A percentile compares a stretch with the other conserved stretches of the same genome.
Conservation (phyloP, 805 yeast species). For the Suhomyces tanzawaensis region DNA sequence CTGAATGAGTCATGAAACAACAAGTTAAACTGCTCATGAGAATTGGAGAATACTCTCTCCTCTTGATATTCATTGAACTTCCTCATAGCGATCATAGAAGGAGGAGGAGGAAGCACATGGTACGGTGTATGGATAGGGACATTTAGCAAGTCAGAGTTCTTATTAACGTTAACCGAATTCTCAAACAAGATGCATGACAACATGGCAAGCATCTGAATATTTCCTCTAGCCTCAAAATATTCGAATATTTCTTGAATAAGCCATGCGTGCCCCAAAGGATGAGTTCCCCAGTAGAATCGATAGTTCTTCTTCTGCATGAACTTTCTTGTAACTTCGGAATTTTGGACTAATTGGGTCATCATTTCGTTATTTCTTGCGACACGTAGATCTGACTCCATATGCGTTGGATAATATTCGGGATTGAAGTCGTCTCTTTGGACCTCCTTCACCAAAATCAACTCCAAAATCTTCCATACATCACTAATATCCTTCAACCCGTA, state of each 20-base stretch:
- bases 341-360: constrained; percentile 9
- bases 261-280: constrained; percentile 73
- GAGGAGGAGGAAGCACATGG: constrained; percentile 31
- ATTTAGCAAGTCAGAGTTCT: constrained; percentile 20
- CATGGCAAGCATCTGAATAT: constrained; percentile 90
- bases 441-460: constrained; percentile 45
- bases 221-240: constrained; percentile 61
- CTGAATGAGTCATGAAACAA: constrained; percentile 6
- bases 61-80: constrained; percentile 10
- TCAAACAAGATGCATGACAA: constrained; percentile 68
- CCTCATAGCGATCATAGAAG: constrained; percentile 17
- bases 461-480: constrained; percentile 71
- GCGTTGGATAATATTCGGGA: constrained; percentile 6
- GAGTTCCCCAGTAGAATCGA: constrained; percentile 71
- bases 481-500: constrained; percentile 62
- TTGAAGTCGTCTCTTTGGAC: constrained; percentile 21
- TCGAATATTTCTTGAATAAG: constrained; percentile 57
- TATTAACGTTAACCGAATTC: constrained; percentile 24
- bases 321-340: constrained; percentile 9
- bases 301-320: constrained; percentile 13
- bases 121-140: constrained; percentile 51
- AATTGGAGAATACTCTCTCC: constrained; percentile 1
- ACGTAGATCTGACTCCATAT: constrained; percentile 4
- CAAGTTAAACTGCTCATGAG: constrained; percentile 6
- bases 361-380: constrained; percentile 6